Conservation (phyloP, 1,284 basidiomycete species). For the Irpex lacteus region DNA sequence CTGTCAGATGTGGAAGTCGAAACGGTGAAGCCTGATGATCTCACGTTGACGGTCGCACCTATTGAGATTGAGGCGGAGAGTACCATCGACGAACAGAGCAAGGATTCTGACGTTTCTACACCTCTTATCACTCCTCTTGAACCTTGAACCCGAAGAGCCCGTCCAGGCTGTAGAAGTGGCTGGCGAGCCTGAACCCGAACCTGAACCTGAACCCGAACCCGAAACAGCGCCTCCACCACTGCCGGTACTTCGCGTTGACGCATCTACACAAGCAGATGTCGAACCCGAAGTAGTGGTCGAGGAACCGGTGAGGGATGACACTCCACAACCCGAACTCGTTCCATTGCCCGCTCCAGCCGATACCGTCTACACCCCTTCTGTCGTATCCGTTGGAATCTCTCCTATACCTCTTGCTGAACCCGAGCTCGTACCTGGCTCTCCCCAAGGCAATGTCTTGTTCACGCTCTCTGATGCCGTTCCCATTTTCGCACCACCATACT, state of each 20-base stretch:
- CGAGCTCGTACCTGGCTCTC: neutral
- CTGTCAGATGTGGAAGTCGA: neutral
- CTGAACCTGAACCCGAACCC: neutral
- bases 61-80: neutral
- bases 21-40: neutral
- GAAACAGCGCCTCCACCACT: neutral
- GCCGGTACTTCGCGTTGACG: neutral
- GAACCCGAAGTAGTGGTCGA: neutral
- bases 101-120: neutral
- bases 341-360: neutral
- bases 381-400: neutral
- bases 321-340: neutral
- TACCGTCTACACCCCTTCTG: neutral
- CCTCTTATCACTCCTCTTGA: neutral
- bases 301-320: neutral
- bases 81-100: neutral
- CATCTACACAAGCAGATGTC: neutral
- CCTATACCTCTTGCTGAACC: neutral
- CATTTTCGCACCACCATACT: too few species aligned
- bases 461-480: neutral
- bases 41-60: neutral
- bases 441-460: neutral
- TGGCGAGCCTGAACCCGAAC: neutral
- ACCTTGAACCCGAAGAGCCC: neutral
- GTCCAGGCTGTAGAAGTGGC: neutral